Evolutionary conservation across 768 basidiomycete species (phyloP), one percentile per base, ranked within the genome.

Genomic region (Lactarius quietus): DNA sequence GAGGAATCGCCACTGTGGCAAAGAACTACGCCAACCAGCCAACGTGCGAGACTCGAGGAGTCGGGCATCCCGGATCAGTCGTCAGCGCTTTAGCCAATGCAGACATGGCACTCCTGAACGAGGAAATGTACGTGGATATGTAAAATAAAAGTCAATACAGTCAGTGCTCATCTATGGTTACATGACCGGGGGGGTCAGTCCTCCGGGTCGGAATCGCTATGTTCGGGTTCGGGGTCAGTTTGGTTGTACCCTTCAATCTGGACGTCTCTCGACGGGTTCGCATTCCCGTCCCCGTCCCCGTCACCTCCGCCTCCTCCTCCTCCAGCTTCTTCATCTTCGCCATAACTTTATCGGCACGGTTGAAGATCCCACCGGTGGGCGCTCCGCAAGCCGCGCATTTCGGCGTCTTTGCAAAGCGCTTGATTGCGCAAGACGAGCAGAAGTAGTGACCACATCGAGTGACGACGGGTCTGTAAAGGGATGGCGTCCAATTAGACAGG

Each of bases 391-490:
- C 97, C 59, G 93, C 83, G 70, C 97, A 99, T 77, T 95, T 98
- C 2, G 93, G 93, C 53, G 93, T 98, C 80, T 89, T 96, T 43
- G 88, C 86, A 71, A 89, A 98, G 58, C 97, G 85, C 75, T 93
- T 93, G 78, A 98, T 94, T 31, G 97, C 97, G 74, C 97, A 98
- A 51, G 89, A 83, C 57, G 91, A 92, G 76, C 95, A 96, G 75
- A 93, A 98, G 78, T 96, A 98, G 76, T 98, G 97, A 4, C 91
- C 93, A 77, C 97, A 99, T 60, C 93, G 89, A 45, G 97, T 98
- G 57, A 93, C 93, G 65, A 99, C 20, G 97, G 96, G 71, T 97
- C 93, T 15, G 89, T 95, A 77, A 95, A 98, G 60, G 87, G 89
- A 72, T 97, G 90, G 64, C 96, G 87, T 76, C 97, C 98, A 69